Evolutionary conservation across 2,329 filamentous ascomycete species (phyloP).

Genomic region (Diplodia scrobiculata): DNA sequence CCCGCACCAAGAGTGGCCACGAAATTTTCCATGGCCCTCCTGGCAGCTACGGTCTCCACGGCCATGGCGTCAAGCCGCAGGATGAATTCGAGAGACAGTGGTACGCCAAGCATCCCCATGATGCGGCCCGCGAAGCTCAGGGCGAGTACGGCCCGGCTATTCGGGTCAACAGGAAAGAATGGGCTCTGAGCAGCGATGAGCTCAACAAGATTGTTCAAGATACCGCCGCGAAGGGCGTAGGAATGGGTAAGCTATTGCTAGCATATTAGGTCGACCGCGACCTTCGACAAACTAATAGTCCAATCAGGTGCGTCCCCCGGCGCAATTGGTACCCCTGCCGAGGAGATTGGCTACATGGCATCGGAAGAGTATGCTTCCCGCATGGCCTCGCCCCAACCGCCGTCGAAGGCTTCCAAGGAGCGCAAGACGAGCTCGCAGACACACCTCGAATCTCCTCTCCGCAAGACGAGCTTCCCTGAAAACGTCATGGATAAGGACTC

Average conservation of each 20-base stretch:
- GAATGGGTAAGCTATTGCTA: slow-evolving; percentile 53
- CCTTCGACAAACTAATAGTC: slow-evolving; percentile 47
- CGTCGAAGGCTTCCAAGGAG: slow-evolving; percentile 50
- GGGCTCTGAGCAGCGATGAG: slow-evolving; percentile 84
- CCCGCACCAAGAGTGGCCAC: slow-evolving; percentile 70
- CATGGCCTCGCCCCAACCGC: slow-evolving; percentile 67
- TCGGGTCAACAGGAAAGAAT: slow-evolving; percentile 66
- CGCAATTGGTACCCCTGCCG: slow-evolving; percentile 75
- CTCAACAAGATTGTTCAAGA: slow-evolving; percentile 85
- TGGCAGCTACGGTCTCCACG: slow-evolving; percentile 90
- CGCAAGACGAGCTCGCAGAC: slow-evolving; percentile 52
- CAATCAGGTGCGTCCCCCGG: slow-evolving; percentile 63
- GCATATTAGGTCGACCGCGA: slow-evolving; percentile 26
- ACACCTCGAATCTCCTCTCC: slow-evolving; percentile 54
- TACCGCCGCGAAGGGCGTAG: slow-evolving; percentile 57
- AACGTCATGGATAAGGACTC: slow-evolving; percentile 33
- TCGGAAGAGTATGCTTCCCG: slow-evolving; percentile 81
- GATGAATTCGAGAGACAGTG: slow-evolving; percentile 90
- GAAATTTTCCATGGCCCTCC: slow-evolving; percentile 72
- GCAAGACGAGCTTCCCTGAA: slow-evolving; percentile 53
- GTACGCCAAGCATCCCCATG: slow-evolving; percentile 88
- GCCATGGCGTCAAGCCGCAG: slow-evolving; percentile 70
- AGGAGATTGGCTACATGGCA: slow-evolving; percentile 86
- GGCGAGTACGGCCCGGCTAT: slow-evolving; percentile 63
- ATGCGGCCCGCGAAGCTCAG: slow-evolving; percentile 71